Conservation (phyloP, 2,329 filamentous ascomycete species). For the Neospermospora avenae region DNA sequence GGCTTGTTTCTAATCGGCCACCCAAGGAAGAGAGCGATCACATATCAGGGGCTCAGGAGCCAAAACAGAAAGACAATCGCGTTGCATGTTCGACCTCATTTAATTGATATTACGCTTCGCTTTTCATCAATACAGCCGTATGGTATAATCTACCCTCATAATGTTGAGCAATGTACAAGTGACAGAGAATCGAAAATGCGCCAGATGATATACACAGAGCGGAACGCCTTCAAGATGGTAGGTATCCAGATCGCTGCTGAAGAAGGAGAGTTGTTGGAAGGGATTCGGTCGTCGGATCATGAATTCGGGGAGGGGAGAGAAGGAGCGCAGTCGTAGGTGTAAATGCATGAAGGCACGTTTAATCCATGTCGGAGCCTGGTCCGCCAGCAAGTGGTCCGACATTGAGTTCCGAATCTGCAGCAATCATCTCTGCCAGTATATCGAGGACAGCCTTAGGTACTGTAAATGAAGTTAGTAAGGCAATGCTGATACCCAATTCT, state of each 20-base stretch:
- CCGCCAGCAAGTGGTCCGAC: slow-evolving; percentile 43
- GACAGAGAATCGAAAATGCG: slow-evolving; percentile 25
- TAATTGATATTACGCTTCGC: slow-evolving; percentile 14
- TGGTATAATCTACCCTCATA: slow-evolving; percentile 26
- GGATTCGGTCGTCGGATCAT: slow-evolving; percentile 8
- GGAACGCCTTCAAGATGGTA: slow-evolving; percentile 12
- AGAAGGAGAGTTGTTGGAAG: slow-evolving; percentile 5
- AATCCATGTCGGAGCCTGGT: slow-evolving; percentile 35
- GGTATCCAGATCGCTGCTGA: slow-evolving; percentile 21
- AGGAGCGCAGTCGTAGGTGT: slow-evolving; percentile 5
- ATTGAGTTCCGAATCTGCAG: slow-evolving; percentile 74
- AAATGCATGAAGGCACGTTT: slow-evolving; percentile 13
- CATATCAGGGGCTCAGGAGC: not conserved
- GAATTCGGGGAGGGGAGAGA: slow-evolving; percentile 18
- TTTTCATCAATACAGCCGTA: slow-evolving; percentile 12
- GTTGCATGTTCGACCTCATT: not conserved
- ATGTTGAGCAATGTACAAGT: slow-evolving; percentile 32
- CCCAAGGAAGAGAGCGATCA: not conserved
- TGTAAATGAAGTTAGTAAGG: slow-evolving; percentile 17
- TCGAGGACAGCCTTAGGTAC: slow-evolving; percentile 76
- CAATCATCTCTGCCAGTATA: slow-evolving; percentile 97
- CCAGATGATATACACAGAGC: slow-evolving; percentile 32
- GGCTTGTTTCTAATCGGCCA: not conserved
- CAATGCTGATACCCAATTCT: not conserved
- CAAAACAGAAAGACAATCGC: not conserved